These are phyloP conservation scores for Entomortierella beljakovae DNA, from an alignment of 192 early-diverging fungal genomes.

Conservation along the genomic window DNA sequence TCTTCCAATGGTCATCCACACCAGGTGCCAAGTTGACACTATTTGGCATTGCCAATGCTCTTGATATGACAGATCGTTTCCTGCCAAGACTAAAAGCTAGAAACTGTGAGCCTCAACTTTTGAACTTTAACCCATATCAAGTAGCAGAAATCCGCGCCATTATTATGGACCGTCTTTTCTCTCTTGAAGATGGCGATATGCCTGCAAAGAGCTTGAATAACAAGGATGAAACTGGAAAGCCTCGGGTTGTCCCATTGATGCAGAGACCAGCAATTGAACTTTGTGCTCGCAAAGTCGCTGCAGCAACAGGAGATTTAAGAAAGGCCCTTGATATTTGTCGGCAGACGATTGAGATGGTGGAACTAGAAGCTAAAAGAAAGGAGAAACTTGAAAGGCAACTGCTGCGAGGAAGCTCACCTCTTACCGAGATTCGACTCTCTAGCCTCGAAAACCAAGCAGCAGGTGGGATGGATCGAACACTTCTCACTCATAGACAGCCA, in stretches of 20 bases:
- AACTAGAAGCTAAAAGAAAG: conserved; percentile 71
- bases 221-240: conserved; percentile 2
- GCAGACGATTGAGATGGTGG: conserved; percentile 87
- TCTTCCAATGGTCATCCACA: conserved; percentile 83
- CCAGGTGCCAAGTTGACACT: conserved; percentile 76
- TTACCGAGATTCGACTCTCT: conserved; percentile 25
- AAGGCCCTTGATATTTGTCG: conserved; percentile 86
- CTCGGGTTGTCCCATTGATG: conserved; percentile 68
- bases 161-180: conserved; percentile 83
- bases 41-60: conserved; percentile 94
- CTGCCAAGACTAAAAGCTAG: conserved; percentile 88
- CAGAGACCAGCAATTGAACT: conserved; percentile 89
- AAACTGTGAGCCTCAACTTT: conserved; percentile 82
- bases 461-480: conserved; percentile 4
- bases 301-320: conserved; percentile 85
- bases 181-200: conserved; percentile 51
- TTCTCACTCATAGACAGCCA: background rate
- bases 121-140: conserved; percentile 92
- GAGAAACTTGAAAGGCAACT: conserved; percentile 49
- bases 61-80: conserved; percentile 90
- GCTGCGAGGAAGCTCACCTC: background rate
- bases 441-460: conserved; percentile 26
- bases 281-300: conserved; percentile 91
- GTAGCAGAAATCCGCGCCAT: conserved; percentile 88
- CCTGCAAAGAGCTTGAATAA: background rate